Conservation (phyloP, 371 early-diverging fungal genomes). For the Apophysomyces sp. region DNA sequence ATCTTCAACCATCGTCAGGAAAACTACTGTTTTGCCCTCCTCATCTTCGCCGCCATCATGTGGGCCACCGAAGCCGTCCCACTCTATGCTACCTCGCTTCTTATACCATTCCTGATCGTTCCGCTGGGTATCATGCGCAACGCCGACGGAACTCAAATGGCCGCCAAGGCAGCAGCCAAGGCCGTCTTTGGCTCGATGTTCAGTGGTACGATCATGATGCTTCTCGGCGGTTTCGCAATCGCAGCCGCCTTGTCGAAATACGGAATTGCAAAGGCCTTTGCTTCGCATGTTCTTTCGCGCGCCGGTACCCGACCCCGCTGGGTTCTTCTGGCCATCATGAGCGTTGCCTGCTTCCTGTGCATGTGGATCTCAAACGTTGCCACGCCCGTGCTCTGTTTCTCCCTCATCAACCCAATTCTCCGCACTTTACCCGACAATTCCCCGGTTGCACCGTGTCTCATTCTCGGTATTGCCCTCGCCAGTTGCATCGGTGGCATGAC, state of each 20-base stretch:
- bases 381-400: constrained; percentile 84
- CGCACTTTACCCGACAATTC: constrained; percentile 65
- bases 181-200: constrained; percentile 91
- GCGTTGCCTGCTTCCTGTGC: constrained; percentile 69
- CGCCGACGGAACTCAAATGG: constrained; percentile 41
- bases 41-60: constrained; percentile 62
- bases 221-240: constrained; percentile 93
- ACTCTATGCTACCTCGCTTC: constrained; percentile 74
- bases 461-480: constrained; percentile 92
- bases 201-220: constrained; percentile 90
- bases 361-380: constrained; percentile 88
- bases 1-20: constrained; percentile 66
- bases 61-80: constrained; percentile 86
- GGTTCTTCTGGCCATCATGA: constrained; percentile 76
- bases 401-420: constrained; percentile 74
- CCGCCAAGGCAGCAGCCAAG: constrained; percentile 76
- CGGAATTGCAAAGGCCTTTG: constrained; percentile 79
- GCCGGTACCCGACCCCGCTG: constrained; percentile 67
- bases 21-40: constrained; percentile 64
- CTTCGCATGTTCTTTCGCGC: constrained; percentile 62
- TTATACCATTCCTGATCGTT: constrained; percentile 75
- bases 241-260: constrained; percentile 66
- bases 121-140: constrained; percentile 68
- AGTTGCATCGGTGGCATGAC: constrained; percentile 95
- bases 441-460: constrained; percentile 79